Conservation (phyloP, 106 monocot genomes). For the Phalaenopsis equestris region DNA sequence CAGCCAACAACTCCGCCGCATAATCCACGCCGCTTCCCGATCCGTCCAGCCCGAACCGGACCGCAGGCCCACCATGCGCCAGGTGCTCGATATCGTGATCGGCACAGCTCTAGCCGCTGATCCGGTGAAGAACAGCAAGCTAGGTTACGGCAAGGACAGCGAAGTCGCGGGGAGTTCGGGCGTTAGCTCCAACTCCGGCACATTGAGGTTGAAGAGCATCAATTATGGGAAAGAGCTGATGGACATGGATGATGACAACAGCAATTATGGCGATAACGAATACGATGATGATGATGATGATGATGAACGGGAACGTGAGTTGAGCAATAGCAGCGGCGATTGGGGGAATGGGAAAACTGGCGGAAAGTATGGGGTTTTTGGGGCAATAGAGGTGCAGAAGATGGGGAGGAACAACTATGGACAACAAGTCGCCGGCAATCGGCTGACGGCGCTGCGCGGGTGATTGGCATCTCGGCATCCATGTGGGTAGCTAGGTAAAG, state of each 20-base stretch:
- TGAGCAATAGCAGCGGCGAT: background rate
- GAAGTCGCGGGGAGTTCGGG: background rate
- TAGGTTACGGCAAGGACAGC: background rate
- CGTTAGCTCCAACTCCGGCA: background rate
- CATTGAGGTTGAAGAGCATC: background rate
- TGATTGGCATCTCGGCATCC: background rate
- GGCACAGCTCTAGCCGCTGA: background rate
- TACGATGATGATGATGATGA: background rate
- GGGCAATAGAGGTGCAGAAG: background rate
- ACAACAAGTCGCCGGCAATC: background rate
- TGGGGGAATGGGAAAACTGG: background rate
- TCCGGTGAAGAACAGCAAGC: background rate
- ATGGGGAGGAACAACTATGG: background rate
- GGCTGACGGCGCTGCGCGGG: background rate
- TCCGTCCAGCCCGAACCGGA: constrained; percentile 22
- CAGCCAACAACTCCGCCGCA: constrained; percentile 6
- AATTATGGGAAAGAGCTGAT: background rate
- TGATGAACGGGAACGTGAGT: background rate
- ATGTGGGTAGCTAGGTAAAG: no score
- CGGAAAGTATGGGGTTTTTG: background rate
- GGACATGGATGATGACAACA: constrained; percentile 2
- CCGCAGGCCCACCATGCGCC: constrained; percentile 23
- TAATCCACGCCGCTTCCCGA: constrained; percentile 18
- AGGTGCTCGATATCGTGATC: constrained; percentile 24
- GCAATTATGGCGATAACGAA: constrained; percentile 3